Evolutionary conservation across 352 stramenopile species (phyloP), one percentile per base, ranked within the genome.

Genomic region (Phytophthora quininea): DNA sequence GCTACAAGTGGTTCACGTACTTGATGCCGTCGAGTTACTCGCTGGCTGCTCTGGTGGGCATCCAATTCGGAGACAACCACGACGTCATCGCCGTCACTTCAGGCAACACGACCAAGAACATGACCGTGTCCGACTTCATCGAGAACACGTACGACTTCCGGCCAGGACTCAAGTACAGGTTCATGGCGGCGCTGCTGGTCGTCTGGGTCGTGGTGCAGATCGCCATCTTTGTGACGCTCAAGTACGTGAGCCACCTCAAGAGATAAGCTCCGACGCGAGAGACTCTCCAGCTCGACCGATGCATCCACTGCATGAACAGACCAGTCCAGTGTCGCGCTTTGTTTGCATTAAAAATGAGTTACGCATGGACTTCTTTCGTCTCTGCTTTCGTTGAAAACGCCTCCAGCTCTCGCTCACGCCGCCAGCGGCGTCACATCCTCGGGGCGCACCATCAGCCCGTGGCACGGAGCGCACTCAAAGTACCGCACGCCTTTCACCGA

Each of bases 401-500:
- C 32, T 38, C 58, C 33, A 40, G 51, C 40, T 29, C 6, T 49
- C 43, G 3, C 8, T 67, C 14, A 72, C 27, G 65, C 65, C 50
- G 64, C 60, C n/a, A 67, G 48, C 3, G 48, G 29, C 0, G 38
- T 63, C 7, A 83, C 73, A 11, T 87, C 76, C 33, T 71, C 70
- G n/a, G 73, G 70, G 3, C 85, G 79, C 43, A 94, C 84, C 86
- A 92, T 94, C 48, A 92, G 69, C 1, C 86, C 86, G 55, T 86
- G 80, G 15, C 71, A 61, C 1, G 80, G 71, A 5, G 64, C 58
- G 49, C 84, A 92, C 38, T 67, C 62, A 50, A 95, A 95, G 73
- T 93, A 93, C 11, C 51, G 30, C 31, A 86, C 73, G 10, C 84
- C 84, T 43, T 92, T 92, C 53, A 93, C 62, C 5, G 72, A 85